Conservation (phyloP, 805 yeast genomes). For the Candida cerambycidarum region DNA sequence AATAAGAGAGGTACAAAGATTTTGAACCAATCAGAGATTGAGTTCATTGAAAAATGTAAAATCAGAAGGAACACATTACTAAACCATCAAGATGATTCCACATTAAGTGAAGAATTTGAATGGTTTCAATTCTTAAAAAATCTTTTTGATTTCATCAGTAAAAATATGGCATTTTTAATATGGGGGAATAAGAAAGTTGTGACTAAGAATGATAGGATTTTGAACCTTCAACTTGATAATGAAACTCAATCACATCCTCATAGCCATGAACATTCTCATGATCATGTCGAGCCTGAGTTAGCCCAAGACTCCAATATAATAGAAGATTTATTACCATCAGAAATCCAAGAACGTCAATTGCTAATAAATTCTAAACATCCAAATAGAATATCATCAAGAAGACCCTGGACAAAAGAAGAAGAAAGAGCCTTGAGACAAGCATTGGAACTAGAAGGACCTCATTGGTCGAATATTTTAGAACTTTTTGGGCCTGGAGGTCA, state of each 20-base stretch:
- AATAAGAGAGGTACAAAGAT: conserved; percentile 32
- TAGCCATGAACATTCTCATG: not conserved
- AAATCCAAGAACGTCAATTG: conserved; percentile 43
- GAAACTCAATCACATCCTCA: not conserved
- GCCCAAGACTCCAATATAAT: conserved; percentile 21
- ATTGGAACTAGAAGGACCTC: conserved; percentile 80
- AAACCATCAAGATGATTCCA: conserved; percentile 46
- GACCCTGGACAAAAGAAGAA: conserved; percentile 87
- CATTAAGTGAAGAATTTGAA: conserved; percentile 69
- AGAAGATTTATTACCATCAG: conserved; percentile 40
- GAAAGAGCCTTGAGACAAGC: conserved; percentile 84
- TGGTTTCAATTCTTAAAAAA: conserved; percentile 85
- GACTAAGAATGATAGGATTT: not conserved
- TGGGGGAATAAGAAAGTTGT: conserved; percentile 57
- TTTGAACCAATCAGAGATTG: conserved; percentile 75
- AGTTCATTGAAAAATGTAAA: conserved; percentile 72
- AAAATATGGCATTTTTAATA: conserved; percentile 67
- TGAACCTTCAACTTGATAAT: not conserved
- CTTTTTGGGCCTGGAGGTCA: conserved; percentile 94
- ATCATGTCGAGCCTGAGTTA: not conserved
- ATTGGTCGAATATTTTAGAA: conserved; percentile 89
- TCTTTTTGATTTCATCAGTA: conserved; percentile 72
- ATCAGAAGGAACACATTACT: conserved; percentile 65
- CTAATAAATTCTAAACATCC: conserved; percentile 34
- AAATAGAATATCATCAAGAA: conserved; percentile 37